Evolutionary conservation across 2,329 filamentous ascomycete species (phyloP).

Genomic region (Scedosporium dehoogii): DNA sequence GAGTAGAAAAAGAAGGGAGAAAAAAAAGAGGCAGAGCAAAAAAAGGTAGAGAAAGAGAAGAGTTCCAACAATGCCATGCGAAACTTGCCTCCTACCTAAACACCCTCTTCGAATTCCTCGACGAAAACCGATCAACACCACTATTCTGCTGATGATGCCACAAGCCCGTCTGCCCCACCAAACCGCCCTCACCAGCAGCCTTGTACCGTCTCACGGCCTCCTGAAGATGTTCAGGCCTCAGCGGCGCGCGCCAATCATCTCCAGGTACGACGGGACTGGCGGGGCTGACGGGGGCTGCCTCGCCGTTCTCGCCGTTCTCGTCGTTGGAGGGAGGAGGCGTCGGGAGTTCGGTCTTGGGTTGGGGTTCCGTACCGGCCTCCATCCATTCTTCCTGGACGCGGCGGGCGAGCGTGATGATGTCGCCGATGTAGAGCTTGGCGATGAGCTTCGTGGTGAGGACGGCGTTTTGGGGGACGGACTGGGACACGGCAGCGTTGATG

Average conservation of each 20-base stretch:
- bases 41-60: background rate
- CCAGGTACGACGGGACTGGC: constrained; percentile 4
- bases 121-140: constrained; percentile 50
- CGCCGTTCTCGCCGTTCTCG: background rate
- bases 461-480: constrained; percentile 64
- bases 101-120: constrained; percentile 39
- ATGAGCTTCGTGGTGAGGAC: constrained; percentile 68
- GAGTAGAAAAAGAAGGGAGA: background rate
- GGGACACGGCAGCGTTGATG: constrained; percentile 71
- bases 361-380: constrained; percentile 43
- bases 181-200: constrained; percentile 50
- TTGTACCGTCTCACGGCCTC: constrained; percentile 65
- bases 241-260: constrained; percentile 37
- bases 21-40: background rate
- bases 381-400: constrained; percentile 65
- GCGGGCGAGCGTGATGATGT: constrained; percentile 63
- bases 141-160: constrained; percentile 53
- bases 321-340: constrained; percentile 26
- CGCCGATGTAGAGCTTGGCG: constrained; percentile 67
- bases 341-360: constrained; percentile 45
- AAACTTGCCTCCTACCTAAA: constrained; percentile 32
- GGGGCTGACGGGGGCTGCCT: background rate
- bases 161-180: constrained; percentile 47
- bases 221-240: constrained; percentile 65
- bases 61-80: background rate